Base-by-base conservation (phyloP, 2,329 filamentous ascomycete genomes). In the Didymella glomerata region DNA sequence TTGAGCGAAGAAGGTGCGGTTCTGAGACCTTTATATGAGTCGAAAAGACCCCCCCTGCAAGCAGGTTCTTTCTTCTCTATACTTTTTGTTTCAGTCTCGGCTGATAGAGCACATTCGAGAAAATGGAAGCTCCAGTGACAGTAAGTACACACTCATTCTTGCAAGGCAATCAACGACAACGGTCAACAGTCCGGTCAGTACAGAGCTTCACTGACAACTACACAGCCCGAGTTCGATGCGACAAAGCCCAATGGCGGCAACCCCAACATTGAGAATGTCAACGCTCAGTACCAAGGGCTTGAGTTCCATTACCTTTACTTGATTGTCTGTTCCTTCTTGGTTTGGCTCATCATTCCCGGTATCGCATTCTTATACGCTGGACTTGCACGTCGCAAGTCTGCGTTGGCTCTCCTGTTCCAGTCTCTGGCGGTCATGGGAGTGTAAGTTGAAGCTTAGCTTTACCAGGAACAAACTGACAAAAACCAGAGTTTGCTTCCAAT, bases 281-380 rank as follows among this genome's bases (percentile, higher is more conserved):
- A 89, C 66, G 75, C 81, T 11, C 85, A 86, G 67, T 89, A 86
- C 70, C 74, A 73, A 24, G 86, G 86, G 8, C 77, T 82, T 55
- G 86, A 89, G 70, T 87, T 81, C 75, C 82, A 89, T 68, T 88
- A 88, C 72, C 81, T 82, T 38, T 89, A 87, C 68, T 79, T 86
- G 47, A 73, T 85, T 54, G 79, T 86, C 65, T 87, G 85, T 71
- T 80, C 78, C 14, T 86, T 84, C 72, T 80, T 89, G 53, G 86
- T 89, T 53, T 89, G 85, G 83, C 75, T 89, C 49, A 90, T 90
- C 70, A 87, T 89, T 56, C 87, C 87, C 0, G 87, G 86, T 20
- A 86, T 90, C 64, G 87, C 86, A 47, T 80, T 90, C 8, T 77
- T 90, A 1, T 89, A 90, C 74, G 84, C 85, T 56, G 87, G 87